phyloP scores from a whole-genome alignment of 1,284 basidiomycete genomes.

The Apiotrichum sp. region DNA sequence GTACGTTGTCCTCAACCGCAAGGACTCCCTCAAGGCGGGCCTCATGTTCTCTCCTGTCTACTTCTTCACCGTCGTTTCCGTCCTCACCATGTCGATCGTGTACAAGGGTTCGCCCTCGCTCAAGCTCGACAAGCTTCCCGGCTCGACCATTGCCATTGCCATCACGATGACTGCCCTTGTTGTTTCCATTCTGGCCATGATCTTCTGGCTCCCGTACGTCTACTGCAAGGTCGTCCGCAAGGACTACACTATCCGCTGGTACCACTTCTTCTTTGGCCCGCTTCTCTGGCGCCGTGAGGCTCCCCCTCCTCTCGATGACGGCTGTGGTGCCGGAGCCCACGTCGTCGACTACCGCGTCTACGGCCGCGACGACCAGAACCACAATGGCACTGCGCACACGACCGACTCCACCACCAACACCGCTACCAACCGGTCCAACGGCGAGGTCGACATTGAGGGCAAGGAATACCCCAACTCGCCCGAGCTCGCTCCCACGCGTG shows the following conservation, averaged over 20 bases:
- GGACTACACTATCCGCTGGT: constrained; percentile 49
- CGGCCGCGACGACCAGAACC: constrained; percentile 19
- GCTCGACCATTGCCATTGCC: constrained; percentile 44
- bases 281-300: constrained; percentile 47
- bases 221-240: constrained; percentile 49
- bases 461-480: constrained; percentile 1
- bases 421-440: background rate
- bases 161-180: constrained; percentile 48
- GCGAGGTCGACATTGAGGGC: constrained; percentile 10
- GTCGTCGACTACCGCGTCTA: constrained; percentile 49
- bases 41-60: constrained; percentile 46
- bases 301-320: background rate
- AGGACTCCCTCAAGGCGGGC: constrained; percentile 40
- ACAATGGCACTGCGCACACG: background rate
- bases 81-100: constrained; percentile 44
- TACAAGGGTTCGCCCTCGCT: constrained; percentile 46
- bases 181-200: constrained; percentile 41
- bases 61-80: constrained; percentile 46
- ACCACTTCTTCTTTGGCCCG: constrained; percentile 51
- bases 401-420: background rate
- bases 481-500: constrained; percentile 5
- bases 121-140: constrained; percentile 42
- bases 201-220: constrained; percentile 53
- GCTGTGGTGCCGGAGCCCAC: constrained; percentile 1
- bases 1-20: constrained; percentile 44